Base-by-base conservation (phyloP, 495 filamentous ascomycete genomes). In the Penicillium robsamsonii region DNA sequence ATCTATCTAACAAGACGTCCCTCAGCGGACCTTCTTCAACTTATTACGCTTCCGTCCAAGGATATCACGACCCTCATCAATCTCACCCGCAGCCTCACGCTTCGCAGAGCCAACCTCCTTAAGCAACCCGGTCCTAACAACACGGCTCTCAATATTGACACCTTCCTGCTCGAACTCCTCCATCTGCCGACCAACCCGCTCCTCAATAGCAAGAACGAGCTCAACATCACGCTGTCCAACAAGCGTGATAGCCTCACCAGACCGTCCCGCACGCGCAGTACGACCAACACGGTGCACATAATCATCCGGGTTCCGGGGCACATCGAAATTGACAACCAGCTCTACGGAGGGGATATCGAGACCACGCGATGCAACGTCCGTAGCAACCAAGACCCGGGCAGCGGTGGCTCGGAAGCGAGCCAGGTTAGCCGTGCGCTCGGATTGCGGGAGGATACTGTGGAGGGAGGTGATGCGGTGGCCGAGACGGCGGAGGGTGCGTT, bases 241-340 rank as follows among this genome's bases (percentile, higher is more conserved):
- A 55, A 99, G 81, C 13, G 91, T 96, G 15, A 97, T 85, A 3
- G 87, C 85, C 54, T 90, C 86, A 65, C 94, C 94, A 25, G 71
- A 75, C 42, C 89, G 80, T 0, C 95, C 94, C 7, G 94, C 94
- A 79, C 94, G 84, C 8, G 95, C 94, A 11, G 94, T 99, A 64
- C 94, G 87, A 64, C 94, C 94, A 51, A 96, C 92, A 20, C 94
- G 87, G 72, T 99, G 94, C 56, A 99, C 90, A 63, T 97, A 99
- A 69, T 96, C 95, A 68, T 97, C 94, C 33, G 94, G 92, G 67
- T 97, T 91, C 3, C 93, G 85, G 1, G 94, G 94, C 17, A 99
- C 84, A 65, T 97, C 95, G 66, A 90, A 97, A 69, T 99, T 97
- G 47, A 99, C 75, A 8, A 99, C 93, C 11, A 97, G 71, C 50